Base-by-base conservation (phyloP, 2,329 filamentous ascomycete genomes). In the Parafenestella ontariensis region DNA sequence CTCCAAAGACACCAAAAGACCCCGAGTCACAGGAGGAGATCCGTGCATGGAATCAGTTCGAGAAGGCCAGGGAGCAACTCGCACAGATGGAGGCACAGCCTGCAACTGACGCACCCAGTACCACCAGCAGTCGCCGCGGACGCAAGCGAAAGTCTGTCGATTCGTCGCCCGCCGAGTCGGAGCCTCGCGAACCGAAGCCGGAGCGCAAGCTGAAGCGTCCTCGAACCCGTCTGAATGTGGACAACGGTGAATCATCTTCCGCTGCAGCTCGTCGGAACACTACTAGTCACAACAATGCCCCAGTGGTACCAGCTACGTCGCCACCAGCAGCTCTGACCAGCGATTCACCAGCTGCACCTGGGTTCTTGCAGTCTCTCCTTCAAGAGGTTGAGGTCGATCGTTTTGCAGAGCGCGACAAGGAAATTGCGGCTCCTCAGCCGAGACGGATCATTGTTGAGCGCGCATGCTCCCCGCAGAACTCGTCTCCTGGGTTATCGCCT, bases 161-260 rank as follows among this genome's bases (percentile, higher is more conserved):
- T 11, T 84, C 85, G 10, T 93, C 91, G 6, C 90, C 90, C 2
- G 81, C 81, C 5, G 90, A 92, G 62, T 81, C 85, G 26, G 85
- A 87, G 21, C 77, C 79, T 46, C 85, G 54, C 18, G 76, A 94
- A 65, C 77, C 79, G 36, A 86, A 69, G 29, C 89, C 89, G 0
- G 88, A 95, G 73, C 87, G 93, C 46, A 93, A 91, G 74, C 79
- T 96, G 41, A 97, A 97, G 77, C 89, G 93, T 15, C 93, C 93
- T 26, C 87, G 93, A 55, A 95, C 91, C 18, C 85, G 90, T 63
- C 83, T 90, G 45, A 80, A 89, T 46, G 82, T 82, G 48, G 82
- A 85, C 46, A 74, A 79, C 23, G 78, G 76, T 15, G 79, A 81
- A 34, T 76, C 80, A 34, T 70, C 72, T 15, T 54, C 68, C 31